Conservation (phyloP, 331 rosid genomes). For the Quercus phellos region DNA sequence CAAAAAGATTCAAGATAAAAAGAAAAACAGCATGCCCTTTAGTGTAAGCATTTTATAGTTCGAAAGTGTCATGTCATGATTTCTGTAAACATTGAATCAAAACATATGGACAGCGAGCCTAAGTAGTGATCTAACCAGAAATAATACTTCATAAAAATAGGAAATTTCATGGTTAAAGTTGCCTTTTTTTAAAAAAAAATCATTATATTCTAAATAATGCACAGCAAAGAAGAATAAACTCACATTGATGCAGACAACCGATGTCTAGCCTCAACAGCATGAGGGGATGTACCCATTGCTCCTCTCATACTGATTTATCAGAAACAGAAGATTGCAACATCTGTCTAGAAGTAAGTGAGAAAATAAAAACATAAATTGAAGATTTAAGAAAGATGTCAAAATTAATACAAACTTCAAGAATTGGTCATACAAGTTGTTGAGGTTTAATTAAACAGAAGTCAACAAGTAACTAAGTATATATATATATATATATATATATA, state of each 20-base stretch:
- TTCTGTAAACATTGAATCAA: neutral
- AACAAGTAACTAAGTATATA: neutral
- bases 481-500: neutral
- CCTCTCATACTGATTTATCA: constrained; percentile 39
- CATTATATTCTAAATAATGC: neutral
- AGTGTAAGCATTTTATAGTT: no score
- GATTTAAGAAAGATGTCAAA: neutral
- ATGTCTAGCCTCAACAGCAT: constrained; percentile 51
- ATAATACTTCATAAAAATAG: neutral
- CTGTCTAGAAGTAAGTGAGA: constrained; percentile 20
- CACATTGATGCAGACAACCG: constrained; percentile 66
- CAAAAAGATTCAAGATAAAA: no score
- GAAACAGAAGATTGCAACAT: constrained; percentile 40
- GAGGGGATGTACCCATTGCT: constrained; percentile 64
- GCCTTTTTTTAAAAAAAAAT: no score
- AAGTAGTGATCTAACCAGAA: neutral
- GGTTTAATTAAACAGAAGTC: constrained; percentile 2
- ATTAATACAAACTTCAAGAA: neutral
- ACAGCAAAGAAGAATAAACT: constrained; percentile 23
- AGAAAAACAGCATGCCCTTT: no score
- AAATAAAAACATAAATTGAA: neutral
- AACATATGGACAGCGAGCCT: neutral
- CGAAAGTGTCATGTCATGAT: neutral
- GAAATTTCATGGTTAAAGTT: neutral
- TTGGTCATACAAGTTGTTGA: constrained; percentile 9